These are phyloP conservation scores for Microdochium paspali DNA, from an alignment of 2,329 filamentous ascomycete species.

Conservation along the genomic window DNA sequence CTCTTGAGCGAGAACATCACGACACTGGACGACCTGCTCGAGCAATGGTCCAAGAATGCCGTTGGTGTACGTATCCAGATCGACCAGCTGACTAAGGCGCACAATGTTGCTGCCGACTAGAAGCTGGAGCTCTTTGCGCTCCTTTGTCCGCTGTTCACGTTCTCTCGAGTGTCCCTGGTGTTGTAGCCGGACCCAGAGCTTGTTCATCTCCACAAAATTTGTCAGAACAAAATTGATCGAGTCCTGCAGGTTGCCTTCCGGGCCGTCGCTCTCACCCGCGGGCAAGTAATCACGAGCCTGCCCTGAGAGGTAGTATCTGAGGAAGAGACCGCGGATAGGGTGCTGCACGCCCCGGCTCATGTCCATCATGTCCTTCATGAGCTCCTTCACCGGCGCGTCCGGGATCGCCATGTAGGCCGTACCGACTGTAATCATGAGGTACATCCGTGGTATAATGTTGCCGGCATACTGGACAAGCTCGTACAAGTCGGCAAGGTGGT, in stretches of 20 bases:
- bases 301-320: conserved; percentile 92
- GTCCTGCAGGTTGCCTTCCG: conserved; percentile 91
- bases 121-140: conserved; percentile 89
- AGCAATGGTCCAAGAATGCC: conserved; percentile 80
- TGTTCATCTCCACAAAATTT: conserved; percentile 99
- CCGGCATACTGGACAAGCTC: conserved; percentile 97
- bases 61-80: conserved; percentile 88
- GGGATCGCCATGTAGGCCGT: conserved; percentile 99
- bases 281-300: conserved; percentile 89
- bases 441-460: conserved; percentile 91
- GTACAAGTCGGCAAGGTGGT: conserved; percentile 96
- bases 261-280: conserved; percentile 72
- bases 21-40: conserved; percentile 95
- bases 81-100: conserved; percentile 87
- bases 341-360: conserved; percentile 98
- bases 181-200: conserved; percentile 94
- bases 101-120: conserved; percentile 96
- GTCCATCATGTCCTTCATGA: conserved; percentile 99
- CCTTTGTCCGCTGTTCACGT: conserved; percentile 84
- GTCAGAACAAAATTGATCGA: conserved; percentile 97
- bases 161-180: conserved; percentile 96
- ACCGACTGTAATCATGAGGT: conserved; percentile 98
- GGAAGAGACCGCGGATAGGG: conserved; percentile 86
- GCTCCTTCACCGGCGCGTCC: conserved; percentile 96
- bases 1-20: conserved; percentile 93